These are phyloP conservation scores for Lichtheimia hyalospora DNA, from an alignment of 371 early-diverging fungal genomes.

Conservation along the genomic window DNA sequence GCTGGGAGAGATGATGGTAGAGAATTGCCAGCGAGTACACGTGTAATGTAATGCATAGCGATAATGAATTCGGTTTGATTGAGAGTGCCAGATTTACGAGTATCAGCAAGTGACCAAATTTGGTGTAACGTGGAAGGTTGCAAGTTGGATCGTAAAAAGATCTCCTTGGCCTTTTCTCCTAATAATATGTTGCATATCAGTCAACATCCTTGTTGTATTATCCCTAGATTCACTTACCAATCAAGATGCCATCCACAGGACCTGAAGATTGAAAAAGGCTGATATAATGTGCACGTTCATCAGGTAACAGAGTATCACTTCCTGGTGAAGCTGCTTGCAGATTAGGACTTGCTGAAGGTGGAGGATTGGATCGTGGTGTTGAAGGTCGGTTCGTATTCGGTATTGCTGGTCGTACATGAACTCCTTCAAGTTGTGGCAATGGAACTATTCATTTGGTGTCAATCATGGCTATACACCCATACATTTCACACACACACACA, in stretches of 20 bases:
- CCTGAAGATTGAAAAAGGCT: constrained; percentile 67
- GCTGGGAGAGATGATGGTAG: constrained; percentile 64
- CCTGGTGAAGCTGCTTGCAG: constrained; percentile 1
- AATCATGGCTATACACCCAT: neutral
- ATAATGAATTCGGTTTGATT: constrained; percentile 76
- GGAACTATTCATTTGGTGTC: constrained; percentile 21
- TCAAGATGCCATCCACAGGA: constrained; percentile 67
- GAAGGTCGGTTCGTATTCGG: constrained; percentile 7
- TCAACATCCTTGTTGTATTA: neutral
- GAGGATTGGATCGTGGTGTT: constrained; percentile 5
- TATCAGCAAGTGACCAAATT: constrained; percentile 71
- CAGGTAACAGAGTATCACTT: constrained; percentile 45
- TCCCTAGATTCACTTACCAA: constrained; percentile 35
- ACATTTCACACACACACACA: neutral
- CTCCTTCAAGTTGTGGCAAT: constrained; percentile 55
- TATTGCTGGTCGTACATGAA: constrained; percentile 19
- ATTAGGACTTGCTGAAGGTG: constrained; percentile 5
- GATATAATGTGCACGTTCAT: constrained; percentile 70
- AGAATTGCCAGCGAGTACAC: constrained; percentile 62
- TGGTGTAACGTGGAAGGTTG: constrained; percentile 46
- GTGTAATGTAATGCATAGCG: constrained; percentile 79
- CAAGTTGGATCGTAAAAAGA: constrained; percentile 54
- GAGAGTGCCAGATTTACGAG: constrained; percentile 64
- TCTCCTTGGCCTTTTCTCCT: constrained; percentile 49
- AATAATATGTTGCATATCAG: constrained; percentile 3